Conservation (phyloP, 177 flowering plant species). For the Vitis hybrid region DNA sequence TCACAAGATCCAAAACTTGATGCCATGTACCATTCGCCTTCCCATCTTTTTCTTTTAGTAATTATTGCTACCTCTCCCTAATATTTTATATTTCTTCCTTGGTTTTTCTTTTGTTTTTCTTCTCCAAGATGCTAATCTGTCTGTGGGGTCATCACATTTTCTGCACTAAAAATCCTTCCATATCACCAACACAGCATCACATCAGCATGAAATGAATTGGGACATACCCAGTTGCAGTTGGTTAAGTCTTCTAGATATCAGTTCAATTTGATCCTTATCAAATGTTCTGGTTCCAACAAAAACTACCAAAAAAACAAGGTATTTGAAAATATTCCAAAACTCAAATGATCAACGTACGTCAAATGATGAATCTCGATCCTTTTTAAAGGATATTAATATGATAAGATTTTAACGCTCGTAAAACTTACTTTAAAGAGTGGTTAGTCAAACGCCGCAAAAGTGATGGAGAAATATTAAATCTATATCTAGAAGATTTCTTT, state of each 20-base stretch:
- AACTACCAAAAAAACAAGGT: too few relatives aligned
- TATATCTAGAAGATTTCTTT: background rate
- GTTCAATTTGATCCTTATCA: too few relatives aligned
- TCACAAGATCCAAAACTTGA: conserved; percentile 30
- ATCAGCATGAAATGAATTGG: background rate
- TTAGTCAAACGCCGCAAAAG: too few relatives aligned
- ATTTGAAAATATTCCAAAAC: too few relatives aligned
- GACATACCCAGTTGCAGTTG: background rate
- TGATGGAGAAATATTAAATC: background rate
- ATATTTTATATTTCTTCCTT: background rate
- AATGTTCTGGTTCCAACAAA: too few relatives aligned
- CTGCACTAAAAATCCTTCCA: background rate
- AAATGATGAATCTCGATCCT: too few relatives aligned
- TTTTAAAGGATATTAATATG: too few relatives aligned
- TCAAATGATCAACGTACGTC: too few relatives aligned
- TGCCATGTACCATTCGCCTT: conserved; percentile 14
- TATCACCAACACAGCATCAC: background rate
- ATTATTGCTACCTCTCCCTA: conserved; percentile 17
- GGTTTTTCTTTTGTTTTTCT: background rate
- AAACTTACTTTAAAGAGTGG: too few relatives aligned
- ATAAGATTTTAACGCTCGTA: too few relatives aligned
- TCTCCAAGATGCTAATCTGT: background rate
- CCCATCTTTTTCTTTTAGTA: conserved; percentile 10
- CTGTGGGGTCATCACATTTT: background rate
- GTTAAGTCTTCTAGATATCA: too few relatives aligned